Evolutionary conservation across 257 asterid species (phyloP), one percentile per base, ranked within the genome.

Genomic region (Plantago major): DNA sequence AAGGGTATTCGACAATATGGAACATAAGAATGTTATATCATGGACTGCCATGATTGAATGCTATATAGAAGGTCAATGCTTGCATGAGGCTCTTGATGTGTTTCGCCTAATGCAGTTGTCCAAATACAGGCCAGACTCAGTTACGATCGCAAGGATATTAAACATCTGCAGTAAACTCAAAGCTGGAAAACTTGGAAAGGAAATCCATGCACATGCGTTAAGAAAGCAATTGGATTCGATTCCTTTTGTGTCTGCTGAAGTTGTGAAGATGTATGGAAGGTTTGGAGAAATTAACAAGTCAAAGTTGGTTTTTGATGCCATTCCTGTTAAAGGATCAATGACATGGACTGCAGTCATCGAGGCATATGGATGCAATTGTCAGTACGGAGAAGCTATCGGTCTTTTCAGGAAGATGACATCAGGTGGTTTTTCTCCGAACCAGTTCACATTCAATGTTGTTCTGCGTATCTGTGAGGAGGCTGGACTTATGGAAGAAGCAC

Each of bases 11-110:
- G 69, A 74, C 53, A 62, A 51, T 14, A 81, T 82, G 87, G 93
- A 81, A 80, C 78, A 69, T 19, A 82, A 74, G 83, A 93, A 82
- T 54, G 95, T 93, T 57, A 83, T 81, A 64, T 60, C 94, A 0
- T 93, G 99, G 96, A 93, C 99, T 4, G 90, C 96, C 63, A 87
- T 89, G 97, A 87, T 93, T 30, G 95, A 89, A 52, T 81, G 95
- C 37, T 84, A 73, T 46, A 78, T 89, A 37, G 94, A 77, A 45
- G 55, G 77, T 49, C 76, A 58, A 19, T 50, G 71, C 74, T 74
- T 76, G 12, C 58, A 73, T 0, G 74, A 89, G 68, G 97, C 95
- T 42, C 70, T 87, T 37, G 74, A 57, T 55, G 67, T 80, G 67
- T 89, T 92, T 58, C 86, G 94, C 44, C 38, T 60, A 57, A 92